A percentile compares a stretch with the other conserved stretches of the same genome.
Conservation (phyloP, 441 rosid genomes). For the Aleurites moluccanus region DNA sequence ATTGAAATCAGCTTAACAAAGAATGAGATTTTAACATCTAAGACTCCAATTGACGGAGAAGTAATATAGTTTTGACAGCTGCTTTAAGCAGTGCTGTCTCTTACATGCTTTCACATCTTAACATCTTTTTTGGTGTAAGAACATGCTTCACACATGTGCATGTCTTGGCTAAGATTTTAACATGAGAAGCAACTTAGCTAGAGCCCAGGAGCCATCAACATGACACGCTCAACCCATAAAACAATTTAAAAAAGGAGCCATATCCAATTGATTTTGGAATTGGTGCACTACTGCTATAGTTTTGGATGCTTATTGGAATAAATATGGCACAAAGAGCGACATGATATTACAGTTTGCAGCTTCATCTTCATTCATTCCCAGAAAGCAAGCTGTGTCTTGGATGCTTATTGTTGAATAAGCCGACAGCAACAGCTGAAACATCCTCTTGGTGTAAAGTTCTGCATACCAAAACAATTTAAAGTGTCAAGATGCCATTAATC, state of each 20-base stretch:
- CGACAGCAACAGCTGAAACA: conserved; percentile 71
- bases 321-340: background rate
- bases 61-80: background rate
- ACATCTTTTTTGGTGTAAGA: background rate
- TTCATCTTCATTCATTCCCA: conserved; percentile 85
- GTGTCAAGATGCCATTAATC: background rate
- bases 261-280: background rate
- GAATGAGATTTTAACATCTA: background rate
- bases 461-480: conserved; percentile 27
- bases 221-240: background rate
- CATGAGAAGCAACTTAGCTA: background rate
- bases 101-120: background rate
- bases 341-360: conserved; percentile 65
- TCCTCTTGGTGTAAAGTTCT: conserved; percentile 78
- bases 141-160: background rate
- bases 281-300: background rate
- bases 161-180: background rate
- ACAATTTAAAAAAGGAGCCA: background rate
- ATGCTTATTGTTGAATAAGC: conserved; percentile 84
- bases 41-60: background rate
- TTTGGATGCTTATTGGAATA: conserved; percentile 1
- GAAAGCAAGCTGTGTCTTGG: conserved; percentile 67
- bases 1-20: background rate
- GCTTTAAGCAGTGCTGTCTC: background rate
- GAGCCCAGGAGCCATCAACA: background rate